Evolutionary conservation across 495 filamentous ascomycete genomes (phyloP).

Genomic region (Hypomontagnella monticulosa): DNA sequence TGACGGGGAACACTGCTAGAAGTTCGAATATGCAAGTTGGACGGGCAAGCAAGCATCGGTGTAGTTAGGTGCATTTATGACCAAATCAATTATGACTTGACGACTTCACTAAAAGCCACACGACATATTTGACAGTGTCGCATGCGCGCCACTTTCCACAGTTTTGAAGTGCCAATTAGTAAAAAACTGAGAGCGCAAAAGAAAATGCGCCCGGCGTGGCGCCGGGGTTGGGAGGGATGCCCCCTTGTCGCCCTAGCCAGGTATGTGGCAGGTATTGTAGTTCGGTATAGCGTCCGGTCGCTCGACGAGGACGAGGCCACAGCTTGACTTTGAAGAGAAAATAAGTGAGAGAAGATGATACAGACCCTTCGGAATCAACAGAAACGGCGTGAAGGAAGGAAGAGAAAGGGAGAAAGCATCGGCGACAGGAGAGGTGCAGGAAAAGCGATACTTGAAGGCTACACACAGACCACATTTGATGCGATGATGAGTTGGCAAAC

Average conservation of each 20-base stretch:
- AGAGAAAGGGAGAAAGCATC: constrained; percentile 22
- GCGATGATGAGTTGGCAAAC: constrained; percentile 58
- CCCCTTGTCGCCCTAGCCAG: constrained; percentile 25
- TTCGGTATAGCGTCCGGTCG: constrained; percentile 22
- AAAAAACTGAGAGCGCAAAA: constrained; percentile 22
- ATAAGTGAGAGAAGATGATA: constrained; percentile 7
- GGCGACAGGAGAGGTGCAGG: constrained; percentile 40
- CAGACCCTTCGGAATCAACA: background rate
- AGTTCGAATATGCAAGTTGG: constrained; percentile 38
- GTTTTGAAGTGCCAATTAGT: constrained; percentile 7
- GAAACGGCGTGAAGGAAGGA: constrained; percentile 17
- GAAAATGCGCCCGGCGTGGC: constrained; percentile 30
- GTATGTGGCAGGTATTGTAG: constrained; percentile 19
- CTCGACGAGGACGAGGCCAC: constrained; percentile 21
- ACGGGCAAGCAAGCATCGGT: constrained; percentile 40
- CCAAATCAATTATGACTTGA: constrained; percentile 48
- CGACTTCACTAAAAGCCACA: constrained; percentile 35
- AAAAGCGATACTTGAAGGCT: constrained; percentile 48
- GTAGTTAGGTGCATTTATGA: constrained; percentile 50
- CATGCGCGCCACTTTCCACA: constrained; percentile 15
- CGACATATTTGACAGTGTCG: constrained; percentile 6
- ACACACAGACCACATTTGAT: constrained; percentile 59
- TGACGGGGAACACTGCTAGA: constrained; percentile 35
- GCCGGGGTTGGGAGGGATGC: constrained; percentile 10
- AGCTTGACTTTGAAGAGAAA: constrained; percentile 2